These are phyloP conservation scores for Vickermania ingenoplastis DNA, from an alignment of 208 protist species.

Conservation along the genomic window DNA sequence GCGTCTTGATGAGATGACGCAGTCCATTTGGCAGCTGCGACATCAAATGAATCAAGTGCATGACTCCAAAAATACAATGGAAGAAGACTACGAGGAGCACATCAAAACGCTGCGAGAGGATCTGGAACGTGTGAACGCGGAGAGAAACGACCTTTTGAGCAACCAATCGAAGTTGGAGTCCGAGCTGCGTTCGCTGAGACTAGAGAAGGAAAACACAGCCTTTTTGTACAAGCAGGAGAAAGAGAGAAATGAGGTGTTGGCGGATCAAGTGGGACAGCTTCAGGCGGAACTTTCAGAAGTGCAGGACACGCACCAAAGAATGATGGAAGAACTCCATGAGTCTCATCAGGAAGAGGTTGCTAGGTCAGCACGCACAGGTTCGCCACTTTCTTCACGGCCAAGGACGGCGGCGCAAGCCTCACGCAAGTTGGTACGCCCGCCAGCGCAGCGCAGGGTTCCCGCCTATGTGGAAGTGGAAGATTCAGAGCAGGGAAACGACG, in stretches of 20 bases:
- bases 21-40: slow-evolving; percentile 8
- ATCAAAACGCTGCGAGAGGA: slow-evolving; percentile 41
- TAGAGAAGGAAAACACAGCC: slow-evolving; percentile 58
- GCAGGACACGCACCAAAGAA: not conserved
- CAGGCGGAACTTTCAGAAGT: slow-evolving; percentile 24
- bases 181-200: slow-evolving; percentile 23
- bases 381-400: not conserved
- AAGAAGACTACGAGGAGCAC: slow-evolving; percentile 23
- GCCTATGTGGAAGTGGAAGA: not conserved
- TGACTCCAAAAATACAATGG: slow-evolving; percentile 10
- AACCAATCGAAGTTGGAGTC: slow-evolving; percentile 41
- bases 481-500: not conserved
- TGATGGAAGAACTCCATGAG: not conserved
- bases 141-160: slow-evolving; percentile 34
- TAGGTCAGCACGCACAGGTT: not conserved
- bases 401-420: not conserved
- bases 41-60: slow-evolving; percentile 15
- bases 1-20: not conserved
- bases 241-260: slow-evolving; percentile 31
- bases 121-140: slow-evolving; percentile 24
- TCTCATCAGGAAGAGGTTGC: not conserved
- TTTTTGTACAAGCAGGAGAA: slow-evolving; percentile 42
- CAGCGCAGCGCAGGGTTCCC: not conserved
- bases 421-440: not conserved
- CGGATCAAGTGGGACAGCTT: slow-evolving; percentile 26